Base-by-base conservation (phyloP, 345 rosid species). In the Eucalyptus guilfoylei region DNA sequence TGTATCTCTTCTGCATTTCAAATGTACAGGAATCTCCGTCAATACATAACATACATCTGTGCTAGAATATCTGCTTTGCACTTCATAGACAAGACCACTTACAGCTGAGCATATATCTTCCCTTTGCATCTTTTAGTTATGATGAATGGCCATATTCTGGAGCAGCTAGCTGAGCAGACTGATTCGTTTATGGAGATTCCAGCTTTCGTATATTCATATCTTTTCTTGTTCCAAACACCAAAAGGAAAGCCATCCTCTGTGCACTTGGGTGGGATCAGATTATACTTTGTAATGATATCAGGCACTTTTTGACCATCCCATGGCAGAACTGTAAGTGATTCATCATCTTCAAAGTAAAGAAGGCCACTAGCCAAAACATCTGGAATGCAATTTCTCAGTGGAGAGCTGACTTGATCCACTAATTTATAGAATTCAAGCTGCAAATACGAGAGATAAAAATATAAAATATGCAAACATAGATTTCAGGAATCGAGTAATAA, bases 291-390 rank as follows among this genome's bases (percentile, higher is more conserved):
- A 91, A 96, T 92, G 58, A 95, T 92, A 88, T 91, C 91, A 88
- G 98, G 99, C 88, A 96, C 93, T 89, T 90, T 96, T 94, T 92
- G 96, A n/a, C 99, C 99, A 93, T 96, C 95, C 99, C 99, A 97
- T 67, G 96, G 93, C 88, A 93, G 93, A 90, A 95, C 93, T 87
- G 90, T 93, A 88, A 88, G 92, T 49, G 96, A 93, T 76, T 76
- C 85, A 89, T 96, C 98, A 89, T 94, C 93, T 83, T 96, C 96
- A 40, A 95, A 89, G 90, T 93, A 93, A 86, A 97, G 93, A 85
- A 97, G 94, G 80, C 99, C 99, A 48, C 96, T 96, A 26, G 95
- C 96, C 91, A 96, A 64, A 92, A 95, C 92, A 87, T 96, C 95
- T 92, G 99, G 99, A 88, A 96, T 92, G 89, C 93, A 91, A 49